These are phyloP conservation scores for Diplodia mutila DNA, from an alignment of 2,329 filamentous ascomycete species.

Conservation along the genomic window DNA sequence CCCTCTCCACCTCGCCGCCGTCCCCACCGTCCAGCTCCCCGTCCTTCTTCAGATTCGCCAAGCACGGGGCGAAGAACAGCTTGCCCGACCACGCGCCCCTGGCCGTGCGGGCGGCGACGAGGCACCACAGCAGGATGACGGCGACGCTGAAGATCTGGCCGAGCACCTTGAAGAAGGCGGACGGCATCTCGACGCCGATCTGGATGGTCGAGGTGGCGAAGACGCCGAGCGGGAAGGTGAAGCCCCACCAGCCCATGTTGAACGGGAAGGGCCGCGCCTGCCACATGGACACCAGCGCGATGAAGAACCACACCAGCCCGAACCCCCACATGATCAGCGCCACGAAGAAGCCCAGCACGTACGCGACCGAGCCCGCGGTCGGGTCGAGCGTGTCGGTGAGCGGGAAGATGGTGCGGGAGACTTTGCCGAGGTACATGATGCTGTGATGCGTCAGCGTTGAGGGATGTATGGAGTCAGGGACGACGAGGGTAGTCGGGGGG, in stretches of 20 bases:
- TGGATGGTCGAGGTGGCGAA: conserved; percentile 50
- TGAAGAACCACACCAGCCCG: conserved; percentile 55
- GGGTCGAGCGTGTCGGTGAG: conserved; percentile 37
- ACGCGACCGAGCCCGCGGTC: conserved; percentile 55
- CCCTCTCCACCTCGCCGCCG: neutral
- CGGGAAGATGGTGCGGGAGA: conserved; percentile 45
- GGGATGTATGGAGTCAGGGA: too few relatives aligned
- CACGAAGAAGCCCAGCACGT: conserved; percentile 57
- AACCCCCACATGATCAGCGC: conserved; percentile 59
- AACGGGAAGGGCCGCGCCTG: conserved; percentile 51
- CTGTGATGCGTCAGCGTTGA: neutral
- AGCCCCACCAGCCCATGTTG: conserved; percentile 64
- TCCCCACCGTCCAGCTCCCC: conserved; percentile 2
- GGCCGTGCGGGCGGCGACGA: conserved; percentile 52
- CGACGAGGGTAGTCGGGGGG: too few relatives aligned
- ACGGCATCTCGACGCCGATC: conserved; percentile 54
- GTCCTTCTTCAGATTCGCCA: conserved; percentile 33
- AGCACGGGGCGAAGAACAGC: conserved; percentile 56
- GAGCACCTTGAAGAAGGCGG: conserved; percentile 55
- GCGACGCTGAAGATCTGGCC: conserved; percentile 50
- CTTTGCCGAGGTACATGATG: conserved; percentile 49
- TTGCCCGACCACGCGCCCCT: conserved; percentile 49
- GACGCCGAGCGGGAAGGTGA: conserved; percentile 59
- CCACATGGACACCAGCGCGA: conserved; percentile 50
- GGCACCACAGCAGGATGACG: conserved; percentile 56